Conservation (phyloP, 2,329 filamentous ascomycete genomes). For the Chrysosporium keratinophilum region DNA sequence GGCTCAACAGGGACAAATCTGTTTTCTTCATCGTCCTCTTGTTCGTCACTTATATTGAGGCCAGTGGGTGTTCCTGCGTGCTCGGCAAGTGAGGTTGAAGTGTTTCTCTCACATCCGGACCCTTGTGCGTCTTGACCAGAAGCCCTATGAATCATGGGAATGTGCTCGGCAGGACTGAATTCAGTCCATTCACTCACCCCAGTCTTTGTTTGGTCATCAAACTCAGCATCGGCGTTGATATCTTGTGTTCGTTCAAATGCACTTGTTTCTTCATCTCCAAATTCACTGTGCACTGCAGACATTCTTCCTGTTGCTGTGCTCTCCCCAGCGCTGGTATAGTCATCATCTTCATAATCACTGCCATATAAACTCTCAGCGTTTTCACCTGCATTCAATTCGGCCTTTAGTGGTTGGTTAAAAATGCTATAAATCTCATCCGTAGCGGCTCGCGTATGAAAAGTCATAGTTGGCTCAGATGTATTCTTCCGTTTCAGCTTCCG, state of each 20-base stretch:
- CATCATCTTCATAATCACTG: conserved; percentile 54
- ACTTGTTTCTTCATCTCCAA: conserved; percentile 49
- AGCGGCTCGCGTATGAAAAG: conserved; percentile 84
- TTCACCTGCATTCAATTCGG: conserved; percentile 34
- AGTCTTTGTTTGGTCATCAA: conserved; percentile 37
- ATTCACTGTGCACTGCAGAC: conserved; percentile 53
- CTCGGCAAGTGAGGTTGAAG: conserved; percentile 13
- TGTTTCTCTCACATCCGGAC: conserved; percentile 2
- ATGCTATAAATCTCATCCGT: conserved; percentile 97
- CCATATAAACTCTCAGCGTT: conserved; percentile 57
- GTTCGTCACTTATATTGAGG: background rate
- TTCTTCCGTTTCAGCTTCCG: conserved; percentile 73
- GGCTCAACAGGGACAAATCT: conserved; percentile 71
- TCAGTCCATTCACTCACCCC: conserved; percentile 71
- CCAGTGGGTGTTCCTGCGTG: conserved; percentile 12
- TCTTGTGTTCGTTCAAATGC: conserved; percentile 33
- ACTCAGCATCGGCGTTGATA: conserved; percentile 25
- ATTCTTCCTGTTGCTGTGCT: conserved; percentile 70
- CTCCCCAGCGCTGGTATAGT: conserved; percentile 78
- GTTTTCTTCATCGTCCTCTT: conserved; percentile 27
- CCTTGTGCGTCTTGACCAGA: background rate
- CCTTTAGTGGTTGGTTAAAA: conserved; percentile 74
- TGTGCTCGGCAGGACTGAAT: conserved; percentile 63
- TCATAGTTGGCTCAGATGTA: conserved; percentile 85
- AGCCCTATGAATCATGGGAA: conserved; percentile 38